Evolutionary conservation across 805 yeast genomes (phyloP).

Genomic region (Metschnikowia chrysomelidarum): DNA sequence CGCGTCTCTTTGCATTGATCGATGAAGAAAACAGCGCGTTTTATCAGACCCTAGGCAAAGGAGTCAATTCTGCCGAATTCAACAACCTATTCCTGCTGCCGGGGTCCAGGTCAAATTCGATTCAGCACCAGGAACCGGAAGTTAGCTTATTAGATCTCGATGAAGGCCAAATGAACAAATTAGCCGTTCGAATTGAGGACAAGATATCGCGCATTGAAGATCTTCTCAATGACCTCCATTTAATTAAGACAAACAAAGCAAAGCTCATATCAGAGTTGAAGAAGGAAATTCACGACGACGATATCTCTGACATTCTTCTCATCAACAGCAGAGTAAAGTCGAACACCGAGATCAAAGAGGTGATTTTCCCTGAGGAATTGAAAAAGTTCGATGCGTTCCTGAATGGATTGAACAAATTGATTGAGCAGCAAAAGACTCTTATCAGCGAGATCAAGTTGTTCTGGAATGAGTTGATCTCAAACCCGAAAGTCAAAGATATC

Average conservation of each 20-base stretch:
- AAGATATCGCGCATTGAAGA: constrained; percentile 53
- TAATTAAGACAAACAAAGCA: constrained; percentile 61
- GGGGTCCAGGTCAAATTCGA: constrained; percentile 5
- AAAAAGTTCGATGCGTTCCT: constrained; percentile 71
- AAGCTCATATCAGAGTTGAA: constrained; percentile 65
- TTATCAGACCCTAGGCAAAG: constrained; percentile 34
- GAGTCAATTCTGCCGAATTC: constrained; percentile 42
- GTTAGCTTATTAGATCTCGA: constrained; percentile 69
- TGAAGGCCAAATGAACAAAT: constrained; percentile 32
- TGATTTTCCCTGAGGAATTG: constrained; percentile 65
- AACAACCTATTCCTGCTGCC: constrained; percentile 26
- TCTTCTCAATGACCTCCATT: constrained; percentile 57
- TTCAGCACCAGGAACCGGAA: constrained; percentile 22
- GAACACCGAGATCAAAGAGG: constrained; percentile 53
- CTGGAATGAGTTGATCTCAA: constrained; percentile 30
- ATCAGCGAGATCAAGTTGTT: constrained; percentile 30
- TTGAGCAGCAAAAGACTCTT: constrained; percentile 59
- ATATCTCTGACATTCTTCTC: constrained; percentile 73
- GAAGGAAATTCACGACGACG: constrained; percentile 71
- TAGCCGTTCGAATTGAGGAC: constrained; percentile 24
- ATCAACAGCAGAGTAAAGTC: constrained; percentile 56
- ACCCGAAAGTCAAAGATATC: constrained; percentile 37
- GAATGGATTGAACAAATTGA: constrained; percentile 62
- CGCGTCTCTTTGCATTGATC: constrained; percentile 48
- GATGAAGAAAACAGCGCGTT: constrained; percentile 29